Percentiles rank a stretch among this genome's conserved stretches.
These are phyloP conservation scores for Penicillium brasilianum DNA, from an alignment of 2,329 filamentous ascomycete species.

Conservation along the genomic window DNA sequence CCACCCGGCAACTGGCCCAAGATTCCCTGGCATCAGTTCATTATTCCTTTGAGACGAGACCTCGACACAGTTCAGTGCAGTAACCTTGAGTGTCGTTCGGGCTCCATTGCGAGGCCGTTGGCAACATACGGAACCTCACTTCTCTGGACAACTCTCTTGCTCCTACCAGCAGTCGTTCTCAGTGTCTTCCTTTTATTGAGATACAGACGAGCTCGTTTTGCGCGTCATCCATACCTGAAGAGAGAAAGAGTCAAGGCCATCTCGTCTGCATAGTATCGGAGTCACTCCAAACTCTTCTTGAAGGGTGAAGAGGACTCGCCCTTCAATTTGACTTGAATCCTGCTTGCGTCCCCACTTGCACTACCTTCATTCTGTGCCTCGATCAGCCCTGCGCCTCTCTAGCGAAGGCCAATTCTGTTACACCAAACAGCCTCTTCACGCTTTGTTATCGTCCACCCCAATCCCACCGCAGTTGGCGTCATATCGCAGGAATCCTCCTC, in stretches of 20 bases:
- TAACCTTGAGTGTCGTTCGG: background rate
- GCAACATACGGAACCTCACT: background rate
- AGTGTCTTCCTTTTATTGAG: background rate
- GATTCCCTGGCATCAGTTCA: conserved; percentile 48
- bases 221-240: background rate
- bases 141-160: background rate
- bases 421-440: background rate
- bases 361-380: background rate
- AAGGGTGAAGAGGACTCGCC: background rate
- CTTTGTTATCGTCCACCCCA: background rate
- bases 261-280: background rate
- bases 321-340: background rate
- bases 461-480: background rate
- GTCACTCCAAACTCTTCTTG: background rate
- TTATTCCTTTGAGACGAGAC: conserved; percentile 41
- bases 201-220: background rate
- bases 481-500: background rate
- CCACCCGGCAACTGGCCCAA: conserved; percentile 41
- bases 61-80: background rate
- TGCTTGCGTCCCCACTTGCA: background rate
- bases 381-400: background rate
- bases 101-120: background rate
- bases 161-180: background rate
- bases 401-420: background rate
- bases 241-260: no score